These are phyloP conservation scores for Oryza coarctata DNA, from an alignment of 176 grass and related monocot genomes.

Conservation along the genomic window DNA sequence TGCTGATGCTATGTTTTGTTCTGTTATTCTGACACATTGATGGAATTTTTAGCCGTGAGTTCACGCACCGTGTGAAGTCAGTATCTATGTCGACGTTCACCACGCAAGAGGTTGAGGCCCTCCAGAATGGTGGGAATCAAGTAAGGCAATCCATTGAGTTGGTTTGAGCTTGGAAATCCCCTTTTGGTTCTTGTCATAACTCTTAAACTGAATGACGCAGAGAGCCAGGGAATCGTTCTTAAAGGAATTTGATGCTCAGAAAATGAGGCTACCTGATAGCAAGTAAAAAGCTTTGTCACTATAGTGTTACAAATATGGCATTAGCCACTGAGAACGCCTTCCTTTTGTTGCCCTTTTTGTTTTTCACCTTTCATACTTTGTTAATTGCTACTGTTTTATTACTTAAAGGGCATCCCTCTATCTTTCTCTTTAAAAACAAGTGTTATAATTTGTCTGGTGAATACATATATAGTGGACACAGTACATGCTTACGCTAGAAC, in stretches of 20 bases:
- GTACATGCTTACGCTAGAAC: background rate
- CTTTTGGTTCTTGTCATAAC: constrained; percentile 21
- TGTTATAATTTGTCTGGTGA: background rate
- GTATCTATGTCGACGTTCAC: constrained; percentile 85
- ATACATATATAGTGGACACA: background rate
- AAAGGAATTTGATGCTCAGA: constrained; percentile 65
- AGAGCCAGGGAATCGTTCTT: constrained; percentile 72
- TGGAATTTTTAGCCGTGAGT: constrained; percentile 68
- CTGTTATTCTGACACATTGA: constrained; percentile 14
- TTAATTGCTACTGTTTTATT: background rate
- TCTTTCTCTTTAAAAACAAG: background rate
- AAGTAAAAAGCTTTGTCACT: constrained; percentile 36
- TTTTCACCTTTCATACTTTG: background rate
- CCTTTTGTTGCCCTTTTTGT: background rate
- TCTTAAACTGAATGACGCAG: constrained; percentile 40
- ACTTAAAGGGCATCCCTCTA: background rate
- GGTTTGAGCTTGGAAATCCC: constrained; percentile 11
- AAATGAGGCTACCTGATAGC: constrained; percentile 68
- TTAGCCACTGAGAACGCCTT: background rate
- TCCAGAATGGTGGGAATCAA: constrained; percentile 91
- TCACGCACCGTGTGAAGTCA: constrained; percentile 93
- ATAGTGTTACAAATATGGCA: background rate
- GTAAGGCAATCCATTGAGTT: constrained; percentile 33
- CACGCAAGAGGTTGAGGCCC: constrained; percentile 67
- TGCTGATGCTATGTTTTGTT: background rate